These are phyloP conservation scores for Metarhizium anisopliae DNA, from an alignment of 2,329 filamentous ascomycete genomes.

Conservation along the genomic window DNA sequence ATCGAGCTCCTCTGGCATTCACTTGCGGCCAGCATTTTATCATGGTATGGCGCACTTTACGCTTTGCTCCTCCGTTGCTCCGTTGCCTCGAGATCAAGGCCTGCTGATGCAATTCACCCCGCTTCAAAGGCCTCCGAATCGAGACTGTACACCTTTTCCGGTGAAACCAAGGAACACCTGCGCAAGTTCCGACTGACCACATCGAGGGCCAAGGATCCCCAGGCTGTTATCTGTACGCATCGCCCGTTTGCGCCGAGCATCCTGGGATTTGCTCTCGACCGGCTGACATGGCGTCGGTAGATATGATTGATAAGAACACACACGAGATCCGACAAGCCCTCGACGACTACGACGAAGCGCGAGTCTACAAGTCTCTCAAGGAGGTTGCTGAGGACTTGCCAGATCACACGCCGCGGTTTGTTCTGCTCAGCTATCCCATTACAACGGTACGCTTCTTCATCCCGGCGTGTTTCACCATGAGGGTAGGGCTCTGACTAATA, in stretches of 20 bases:
- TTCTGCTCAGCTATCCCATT: conserved; percentile 84
- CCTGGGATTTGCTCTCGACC: neutral
- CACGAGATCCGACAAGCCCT: conserved; percentile 72
- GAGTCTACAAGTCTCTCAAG: conserved; percentile 70
- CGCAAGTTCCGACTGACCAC: conserved; percentile 92
- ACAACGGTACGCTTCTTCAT: conserved; percentile 52
- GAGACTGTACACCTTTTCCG: conserved; percentile 84
- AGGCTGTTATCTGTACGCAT: conserved; percentile 80
- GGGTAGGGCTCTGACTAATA: neutral
- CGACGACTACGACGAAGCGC: conserved; percentile 51
- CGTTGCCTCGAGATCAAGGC: neutral
- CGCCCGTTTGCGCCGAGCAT: neutral
- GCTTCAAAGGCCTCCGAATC: conserved; percentile 57
- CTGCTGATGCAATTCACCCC: neutral
- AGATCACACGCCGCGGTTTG: conserved; percentile 81
- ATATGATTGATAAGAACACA: conserved; percentile 81
- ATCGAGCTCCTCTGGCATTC: neutral
- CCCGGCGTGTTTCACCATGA: neutral
- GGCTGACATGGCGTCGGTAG: conserved; percentile 34
- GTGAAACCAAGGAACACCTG: conserved; percentile 79
- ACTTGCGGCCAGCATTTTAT: neutral
- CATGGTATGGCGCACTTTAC: neutral
- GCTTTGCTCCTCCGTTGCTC: neutral
- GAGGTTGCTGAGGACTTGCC: conserved; percentile 83
- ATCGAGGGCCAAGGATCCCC: conserved; percentile 74